A percentile compares a stretch with the other conserved stretches of the same genome.
Conservation (phyloP, 352 stramenopile genomes). For the Blastocystis sp. region DNA sequence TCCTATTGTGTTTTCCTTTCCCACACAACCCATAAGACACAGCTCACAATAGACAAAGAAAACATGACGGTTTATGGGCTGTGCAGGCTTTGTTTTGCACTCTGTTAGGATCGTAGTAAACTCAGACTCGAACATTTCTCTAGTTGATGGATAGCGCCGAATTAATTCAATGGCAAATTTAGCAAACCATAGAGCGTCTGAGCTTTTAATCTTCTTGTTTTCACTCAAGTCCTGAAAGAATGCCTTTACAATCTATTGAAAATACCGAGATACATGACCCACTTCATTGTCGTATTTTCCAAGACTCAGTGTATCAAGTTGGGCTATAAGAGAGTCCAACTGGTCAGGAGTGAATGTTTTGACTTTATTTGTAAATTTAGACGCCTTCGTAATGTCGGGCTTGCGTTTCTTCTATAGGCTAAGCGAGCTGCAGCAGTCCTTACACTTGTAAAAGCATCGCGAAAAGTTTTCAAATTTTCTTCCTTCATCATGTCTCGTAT, state of each 20-base stretch:
- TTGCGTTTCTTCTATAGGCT: background rate
- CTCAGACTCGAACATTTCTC: background rate
- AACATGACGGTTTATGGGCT: background rate
- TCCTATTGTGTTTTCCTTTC: background rate
- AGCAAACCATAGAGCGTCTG: background rate
- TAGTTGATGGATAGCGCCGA: background rate
- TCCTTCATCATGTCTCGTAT: background rate
- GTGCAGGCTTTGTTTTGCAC: background rate
- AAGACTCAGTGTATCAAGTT: background rate
- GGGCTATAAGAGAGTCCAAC: background rate
- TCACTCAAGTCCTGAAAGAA: background rate
- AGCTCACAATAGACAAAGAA: background rate
- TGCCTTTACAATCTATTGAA: background rate
- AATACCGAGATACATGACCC: background rate
- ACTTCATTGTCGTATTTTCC: constrained; percentile 17
- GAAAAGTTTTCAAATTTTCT: background rate
- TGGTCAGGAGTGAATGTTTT: background rate
- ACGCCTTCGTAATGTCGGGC: background rate
- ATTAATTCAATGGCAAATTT: constrained; percentile 25
- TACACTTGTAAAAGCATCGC: background rate
- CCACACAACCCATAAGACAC: background rate
- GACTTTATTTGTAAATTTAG: constrained; percentile 28
- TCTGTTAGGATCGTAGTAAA: background rate
- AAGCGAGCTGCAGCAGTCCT: background rate
- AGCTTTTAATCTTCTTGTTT: constrained; percentile 3